Conservation (phyloP, 1,284 basidiomycete genomes). For the Cryptococcus deneoformans region DNA sequence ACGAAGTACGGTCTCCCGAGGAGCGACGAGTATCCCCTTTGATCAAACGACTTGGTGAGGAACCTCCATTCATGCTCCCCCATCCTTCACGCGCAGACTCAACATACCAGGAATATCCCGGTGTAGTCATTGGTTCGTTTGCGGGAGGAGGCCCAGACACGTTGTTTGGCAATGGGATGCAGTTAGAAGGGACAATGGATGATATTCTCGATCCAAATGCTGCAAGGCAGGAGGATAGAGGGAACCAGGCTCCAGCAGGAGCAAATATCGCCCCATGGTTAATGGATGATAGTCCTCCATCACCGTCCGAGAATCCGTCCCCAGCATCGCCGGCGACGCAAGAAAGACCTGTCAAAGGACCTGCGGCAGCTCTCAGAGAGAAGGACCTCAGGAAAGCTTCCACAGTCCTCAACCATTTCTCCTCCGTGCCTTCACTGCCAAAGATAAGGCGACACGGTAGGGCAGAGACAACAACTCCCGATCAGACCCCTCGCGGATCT, state of each 20-base stretch:
- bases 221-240: conserved; percentile 2
- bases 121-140: conserved; percentile 29
- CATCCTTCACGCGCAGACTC: conserved; percentile 11
- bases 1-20: not conserved
- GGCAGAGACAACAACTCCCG: conserved; percentile 4
- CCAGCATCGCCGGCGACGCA: conserved; percentile 2
- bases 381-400: conserved; percentile 14
- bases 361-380: conserved; percentile 12
- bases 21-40: conserved; percentile 15
- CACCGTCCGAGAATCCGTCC: conserved; percentile 1
- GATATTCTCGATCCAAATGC: conserved; percentile 39
- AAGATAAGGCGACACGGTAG: conserved; percentile 20
- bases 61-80: conserved; percentile 25
- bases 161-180: conserved; percentile 29
- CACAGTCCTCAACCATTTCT: conserved; percentile 24
- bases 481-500: not conserved
- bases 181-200: conserved; percentile 29
- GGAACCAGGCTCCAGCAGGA: conserved; percentile 19
- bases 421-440: conserved; percentile 30
- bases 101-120: conserved; percentile 24
- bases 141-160: conserved; percentile 11
- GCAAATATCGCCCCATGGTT: conserved; percentile 48
- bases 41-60: conserved; percentile 26
- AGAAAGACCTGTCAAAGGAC: conserved; percentile 2
- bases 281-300: conserved; percentile 28